Evolutionary conservation across 1,139 yeast genomes (phyloP).

Genomic region (Arxiozyma bovina): DNA sequence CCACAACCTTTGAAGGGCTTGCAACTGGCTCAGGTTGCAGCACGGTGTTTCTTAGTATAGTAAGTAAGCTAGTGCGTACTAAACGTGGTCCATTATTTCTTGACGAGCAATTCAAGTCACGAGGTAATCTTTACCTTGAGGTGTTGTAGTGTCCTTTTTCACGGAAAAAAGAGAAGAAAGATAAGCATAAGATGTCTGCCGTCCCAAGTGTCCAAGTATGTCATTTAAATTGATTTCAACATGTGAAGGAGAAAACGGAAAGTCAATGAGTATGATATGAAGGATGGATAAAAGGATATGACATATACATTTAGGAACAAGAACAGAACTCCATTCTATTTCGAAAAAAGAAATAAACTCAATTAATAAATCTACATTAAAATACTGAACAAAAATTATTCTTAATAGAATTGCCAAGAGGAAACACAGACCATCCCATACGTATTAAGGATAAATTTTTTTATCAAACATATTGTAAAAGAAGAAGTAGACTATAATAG

Average conservation of each 20-base stretch:
- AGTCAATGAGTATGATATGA: not conserved
- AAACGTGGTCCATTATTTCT: not conserved
- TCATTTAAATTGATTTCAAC: conserved; percentile 14
- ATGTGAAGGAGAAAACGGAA: not conserved
- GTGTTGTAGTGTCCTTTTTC: not conserved
- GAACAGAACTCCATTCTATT: no score
- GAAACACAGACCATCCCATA: not conserved
- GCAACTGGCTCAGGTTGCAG: not conserved
- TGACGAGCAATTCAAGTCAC: not conserved
- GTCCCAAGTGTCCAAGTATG: conserved; percentile 64
- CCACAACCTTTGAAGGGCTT: not conserved
- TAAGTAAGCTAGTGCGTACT: not conserved
- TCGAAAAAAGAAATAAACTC: not conserved
- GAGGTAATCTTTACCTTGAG: not conserved
- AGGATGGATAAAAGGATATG: not conserved
- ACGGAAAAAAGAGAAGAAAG: not conserved
- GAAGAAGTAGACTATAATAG: not conserved
- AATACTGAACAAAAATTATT: not conserved
- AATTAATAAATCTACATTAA: no score
- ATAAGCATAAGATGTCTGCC: conserved; percentile 40
- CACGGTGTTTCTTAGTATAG: not conserved
- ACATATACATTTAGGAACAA: no score
- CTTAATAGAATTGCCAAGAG: no score
- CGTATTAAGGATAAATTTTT: no score
- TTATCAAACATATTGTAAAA: not conserved